phyloP scores from a whole-genome alignment of 2,329 filamentous ascomycete genomes.

The Orbilia oligospora region DNA sequence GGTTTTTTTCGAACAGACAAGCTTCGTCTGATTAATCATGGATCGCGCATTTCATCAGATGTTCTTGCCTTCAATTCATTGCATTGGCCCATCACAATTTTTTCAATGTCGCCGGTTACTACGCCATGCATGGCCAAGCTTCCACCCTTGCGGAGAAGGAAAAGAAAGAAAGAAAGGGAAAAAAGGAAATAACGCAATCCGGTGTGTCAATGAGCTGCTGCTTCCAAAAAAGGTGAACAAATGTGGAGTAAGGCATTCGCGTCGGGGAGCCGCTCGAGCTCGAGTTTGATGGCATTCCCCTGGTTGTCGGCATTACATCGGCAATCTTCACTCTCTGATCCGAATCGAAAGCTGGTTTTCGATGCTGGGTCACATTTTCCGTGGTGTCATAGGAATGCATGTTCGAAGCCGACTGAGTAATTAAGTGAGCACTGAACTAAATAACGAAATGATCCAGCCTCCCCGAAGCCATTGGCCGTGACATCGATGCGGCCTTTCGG shows the following conservation, averaged over 20 bases:
- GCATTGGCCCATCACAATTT: conserved; percentile 21
- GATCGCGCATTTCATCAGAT: conserved; percentile 26
- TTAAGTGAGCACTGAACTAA: too few relatives aligned
- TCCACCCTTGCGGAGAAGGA: conserved; percentile 37
- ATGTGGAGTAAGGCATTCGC: conserved; percentile 47
- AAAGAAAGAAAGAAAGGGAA: conserved; percentile 48
- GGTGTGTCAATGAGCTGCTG: conserved; percentile 46
- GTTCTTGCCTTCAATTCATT: not conserved
- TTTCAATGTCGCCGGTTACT: conserved; percentile 33
- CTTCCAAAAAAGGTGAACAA: conserved; percentile 46
- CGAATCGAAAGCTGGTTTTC: conserved; percentile 14
- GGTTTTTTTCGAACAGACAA: conserved; percentile 18
- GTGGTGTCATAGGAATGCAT: conserved; percentile 31
- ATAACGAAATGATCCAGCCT: conserved; percentile 1
- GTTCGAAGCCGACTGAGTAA: not conserved
- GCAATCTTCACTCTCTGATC: conserved; percentile 44
- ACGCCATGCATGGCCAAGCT: conserved; percentile 43
- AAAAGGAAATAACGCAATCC: conserved; percentile 61
- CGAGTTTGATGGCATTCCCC: conserved; percentile 19
- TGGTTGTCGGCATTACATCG: conserved; percentile 37
- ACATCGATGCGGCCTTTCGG: conserved; percentile 14
- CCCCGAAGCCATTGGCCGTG: conserved; percentile 34
- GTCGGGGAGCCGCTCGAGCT: conserved; percentile 50
- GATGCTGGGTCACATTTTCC: conserved; percentile 31
- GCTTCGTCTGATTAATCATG: conserved; percentile 52